These are phyloP conservation scores for Neofusicoccum laricinum DNA, from an alignment of 2,329 filamentous ascomycete species.

Conservation along the genomic window DNA sequence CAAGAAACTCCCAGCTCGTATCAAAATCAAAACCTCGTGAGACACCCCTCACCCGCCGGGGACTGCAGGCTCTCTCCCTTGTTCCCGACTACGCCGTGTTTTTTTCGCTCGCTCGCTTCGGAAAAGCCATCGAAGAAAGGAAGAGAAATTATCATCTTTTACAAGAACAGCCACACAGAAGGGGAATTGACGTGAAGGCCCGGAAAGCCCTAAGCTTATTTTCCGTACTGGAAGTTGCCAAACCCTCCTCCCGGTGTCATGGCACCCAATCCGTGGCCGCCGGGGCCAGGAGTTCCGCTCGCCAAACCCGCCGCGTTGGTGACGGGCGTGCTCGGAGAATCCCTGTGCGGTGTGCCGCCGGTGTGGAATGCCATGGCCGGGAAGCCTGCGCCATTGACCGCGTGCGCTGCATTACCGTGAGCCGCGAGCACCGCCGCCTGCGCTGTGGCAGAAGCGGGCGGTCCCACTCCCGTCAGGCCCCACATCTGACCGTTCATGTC, in stretches of 20 bases:
- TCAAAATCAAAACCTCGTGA: constrained; percentile 8
- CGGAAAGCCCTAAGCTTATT: not conserved
- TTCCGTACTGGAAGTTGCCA: constrained; percentile 59
- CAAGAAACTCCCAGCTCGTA: constrained; percentile 16
- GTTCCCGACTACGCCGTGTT: constrained; percentile 2
- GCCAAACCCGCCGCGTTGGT: constrained; percentile 52
- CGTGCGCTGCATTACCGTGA: constrained; percentile 39
- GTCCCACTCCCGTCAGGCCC: constrained; percentile 68
- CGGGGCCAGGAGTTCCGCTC: constrained; percentile 49
- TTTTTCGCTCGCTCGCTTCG: constrained; percentile 5
- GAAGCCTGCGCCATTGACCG: constrained; percentile 30
- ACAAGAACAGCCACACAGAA: constrained; percentile 10
- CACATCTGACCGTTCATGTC: constrained; percentile 88
- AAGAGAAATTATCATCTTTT: constrained; percentile 14
- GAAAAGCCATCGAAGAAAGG: not conserved
- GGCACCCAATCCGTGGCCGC: constrained; percentile 56
- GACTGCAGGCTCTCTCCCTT: not conserved
- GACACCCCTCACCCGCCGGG: not conserved
- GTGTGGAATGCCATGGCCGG: constrained; percentile 38
- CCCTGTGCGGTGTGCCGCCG: constrained; percentile 38
- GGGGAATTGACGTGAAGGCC: not conserved
- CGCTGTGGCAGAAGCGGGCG: constrained; percentile 56
- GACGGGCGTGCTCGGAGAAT: constrained; percentile 67
- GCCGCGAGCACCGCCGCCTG: constrained; percentile 43
- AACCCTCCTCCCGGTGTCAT: constrained; percentile 80